Conservation (phyloP, 345 rosid species). For the Hibiscus mutabilis region DNA sequence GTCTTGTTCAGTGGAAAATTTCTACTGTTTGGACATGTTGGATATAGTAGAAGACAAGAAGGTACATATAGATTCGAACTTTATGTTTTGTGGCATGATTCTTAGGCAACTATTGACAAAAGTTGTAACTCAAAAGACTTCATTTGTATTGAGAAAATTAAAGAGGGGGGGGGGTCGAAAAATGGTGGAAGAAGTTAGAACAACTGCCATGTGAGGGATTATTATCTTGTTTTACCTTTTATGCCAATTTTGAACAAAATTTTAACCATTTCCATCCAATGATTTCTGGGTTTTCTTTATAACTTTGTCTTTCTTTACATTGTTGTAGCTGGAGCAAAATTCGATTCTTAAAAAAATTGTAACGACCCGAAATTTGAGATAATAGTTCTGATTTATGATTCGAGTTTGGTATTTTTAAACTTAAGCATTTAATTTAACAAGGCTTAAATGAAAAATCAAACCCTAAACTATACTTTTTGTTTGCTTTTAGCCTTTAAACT, state of each 20-base stretch:
- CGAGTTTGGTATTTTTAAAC: too few species aligned
- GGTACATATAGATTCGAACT: not conserved
- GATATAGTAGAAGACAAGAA: not conserved
- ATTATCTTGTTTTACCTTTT: too few species aligned
- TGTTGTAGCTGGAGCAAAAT: too few species aligned
- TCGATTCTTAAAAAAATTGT: too few species aligned
- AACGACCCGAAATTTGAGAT: too few species aligned
- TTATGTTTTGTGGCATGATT: not conserved
- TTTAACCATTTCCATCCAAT: not conserved
- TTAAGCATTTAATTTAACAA: too few species aligned
- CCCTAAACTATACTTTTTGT: too few species aligned
- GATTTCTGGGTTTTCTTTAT: not conserved
- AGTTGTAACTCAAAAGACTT: not conserved
- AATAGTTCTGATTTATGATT: too few species aligned
- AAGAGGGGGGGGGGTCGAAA: not conserved
- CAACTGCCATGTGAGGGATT: not conserved
- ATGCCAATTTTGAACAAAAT: not conserved
- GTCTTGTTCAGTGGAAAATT: not conserved
- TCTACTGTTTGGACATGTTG: not conserved
- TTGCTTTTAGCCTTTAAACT: too few species aligned
- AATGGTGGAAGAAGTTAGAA: not conserved
- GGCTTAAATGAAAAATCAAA: too few species aligned
- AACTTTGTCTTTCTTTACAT: not conserved
- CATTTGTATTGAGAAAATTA: not conserved
- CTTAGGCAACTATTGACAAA: not conserved